A percentile compares a stretch with the other conserved stretches of the same genome.
Conservation (phyloP, 805 yeast genomes). For the Cyberlindnera meyerae region DNA sequence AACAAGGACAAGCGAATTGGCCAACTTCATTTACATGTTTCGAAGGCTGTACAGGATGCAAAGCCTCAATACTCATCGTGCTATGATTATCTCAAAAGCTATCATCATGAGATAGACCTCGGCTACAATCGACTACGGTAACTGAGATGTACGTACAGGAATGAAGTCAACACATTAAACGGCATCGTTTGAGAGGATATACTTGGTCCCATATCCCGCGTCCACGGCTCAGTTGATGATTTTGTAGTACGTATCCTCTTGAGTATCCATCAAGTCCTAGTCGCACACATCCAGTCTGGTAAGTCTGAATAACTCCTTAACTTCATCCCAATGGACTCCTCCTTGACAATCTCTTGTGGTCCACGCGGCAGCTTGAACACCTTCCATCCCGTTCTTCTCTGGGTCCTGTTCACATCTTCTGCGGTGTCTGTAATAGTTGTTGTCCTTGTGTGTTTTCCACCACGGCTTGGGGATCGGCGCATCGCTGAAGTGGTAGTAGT, state of each 20-base stretch:
- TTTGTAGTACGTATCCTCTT: conserved; percentile 19
- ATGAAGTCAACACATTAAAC: too few relatives aligned
- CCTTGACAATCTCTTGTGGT: conserved; percentile 18
- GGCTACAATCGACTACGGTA: too few relatives aligned
- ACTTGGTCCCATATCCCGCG: too few relatives aligned
- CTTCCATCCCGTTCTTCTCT: conserved; percentile 3
- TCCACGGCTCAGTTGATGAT: conserved; percentile 20
- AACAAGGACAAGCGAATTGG: too few relatives aligned
- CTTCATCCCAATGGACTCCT: conserved; percentile 21
- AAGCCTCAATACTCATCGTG: too few relatives aligned
- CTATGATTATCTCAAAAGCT: too few relatives aligned
- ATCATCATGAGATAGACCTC: too few relatives aligned
- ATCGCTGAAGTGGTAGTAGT: conserved; percentile 58
- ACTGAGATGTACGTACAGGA: too few relatives aligned
- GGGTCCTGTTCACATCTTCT: conserved; percentile 16
- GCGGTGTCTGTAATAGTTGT: conserved; percentile 14
- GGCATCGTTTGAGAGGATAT: too few relatives aligned
- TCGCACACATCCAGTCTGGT: conserved; percentile 23
- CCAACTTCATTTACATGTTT: too few relatives aligned
- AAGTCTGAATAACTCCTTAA: conserved; percentile 11
- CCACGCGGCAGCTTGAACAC: conserved; percentile 11
- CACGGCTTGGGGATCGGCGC: conserved; percentile 65
- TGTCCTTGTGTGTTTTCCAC: conserved; percentile 25
- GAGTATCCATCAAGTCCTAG: conserved; percentile 16
- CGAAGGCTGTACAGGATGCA: too few relatives aligned